Conservation (phyloP, 495 filamentous ascomycete species). For the Penicillium malachiteum region DNA sequence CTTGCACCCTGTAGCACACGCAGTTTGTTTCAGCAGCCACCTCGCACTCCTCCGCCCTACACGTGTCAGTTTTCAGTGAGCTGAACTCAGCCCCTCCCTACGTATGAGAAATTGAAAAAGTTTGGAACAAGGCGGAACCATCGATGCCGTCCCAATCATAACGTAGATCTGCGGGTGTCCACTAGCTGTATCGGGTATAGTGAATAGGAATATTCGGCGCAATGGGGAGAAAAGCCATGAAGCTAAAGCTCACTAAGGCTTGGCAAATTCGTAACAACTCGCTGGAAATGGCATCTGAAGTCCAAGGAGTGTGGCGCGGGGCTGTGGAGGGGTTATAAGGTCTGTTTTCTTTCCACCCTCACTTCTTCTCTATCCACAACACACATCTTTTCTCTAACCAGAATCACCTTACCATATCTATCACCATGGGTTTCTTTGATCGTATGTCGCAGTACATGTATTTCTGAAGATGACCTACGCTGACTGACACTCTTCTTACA, state of each 20-base stretch:
- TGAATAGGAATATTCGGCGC: neutral
- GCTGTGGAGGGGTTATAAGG: slow-evolving; percentile 6
- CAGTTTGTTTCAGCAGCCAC: neutral
- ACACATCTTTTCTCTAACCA: neutral
- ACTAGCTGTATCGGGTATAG: neutral
- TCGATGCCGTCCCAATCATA: neutral
- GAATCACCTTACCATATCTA: neutral
- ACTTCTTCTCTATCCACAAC: slow-evolving; percentile 2
- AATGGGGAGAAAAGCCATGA: neutral
- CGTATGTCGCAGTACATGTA: neutral
- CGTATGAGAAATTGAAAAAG: neutral
- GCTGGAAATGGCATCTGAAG: neutral
- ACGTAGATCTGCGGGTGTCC: neutral
- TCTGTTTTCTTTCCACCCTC: neutral
- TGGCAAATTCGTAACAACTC: neutral
- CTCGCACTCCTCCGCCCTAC: neutral
- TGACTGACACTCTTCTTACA: slow-evolving; percentile 7
- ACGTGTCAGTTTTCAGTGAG: neutral
- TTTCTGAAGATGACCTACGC: neutral
- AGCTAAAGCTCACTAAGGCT: neutral
- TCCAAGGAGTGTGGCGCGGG: slow-evolving; percentile 2
- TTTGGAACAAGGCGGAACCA: neutral
- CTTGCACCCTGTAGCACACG: no score
- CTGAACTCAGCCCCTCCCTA: neutral
- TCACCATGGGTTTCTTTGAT: slow-evolving; percentile 14